Conservation (phyloP, 805 yeast genomes). For the Candida dajiaensis region DNA sequence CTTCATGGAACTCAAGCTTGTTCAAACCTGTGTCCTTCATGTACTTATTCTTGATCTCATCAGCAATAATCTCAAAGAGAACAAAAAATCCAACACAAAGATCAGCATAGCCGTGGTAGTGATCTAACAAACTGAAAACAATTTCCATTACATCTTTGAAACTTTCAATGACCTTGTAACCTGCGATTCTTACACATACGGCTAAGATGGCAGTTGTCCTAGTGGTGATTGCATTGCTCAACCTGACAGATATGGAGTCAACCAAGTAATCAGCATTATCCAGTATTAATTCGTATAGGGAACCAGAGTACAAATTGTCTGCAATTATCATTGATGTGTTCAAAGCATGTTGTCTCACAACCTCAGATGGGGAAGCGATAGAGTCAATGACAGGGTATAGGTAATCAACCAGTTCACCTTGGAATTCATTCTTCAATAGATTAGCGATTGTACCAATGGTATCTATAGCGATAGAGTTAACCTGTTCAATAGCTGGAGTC, state of each 20-base stretch:
- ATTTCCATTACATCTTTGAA: constrained; percentile 70
- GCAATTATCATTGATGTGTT: constrained; percentile 47
- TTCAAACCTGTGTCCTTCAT: constrained; percentile 21
- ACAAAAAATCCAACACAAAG: constrained; percentile 69
- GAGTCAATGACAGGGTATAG: constrained; percentile 70
- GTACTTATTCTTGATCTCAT: constrained; percentile 38
- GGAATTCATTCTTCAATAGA: constrained; percentile 20
- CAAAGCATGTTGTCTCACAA: constrained; percentile 46
- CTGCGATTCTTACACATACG: constrained; percentile 66
- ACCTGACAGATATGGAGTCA: constrained; percentile 66
- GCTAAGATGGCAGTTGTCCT: constrained; percentile 70
- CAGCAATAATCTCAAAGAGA: constrained; percentile 58
- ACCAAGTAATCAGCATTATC: constrained; percentile 76
- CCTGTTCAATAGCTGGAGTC: constrained; percentile 10
- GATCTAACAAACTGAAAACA: constrained; percentile 71
- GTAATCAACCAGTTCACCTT: constrained; percentile 59
- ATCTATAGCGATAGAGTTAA: constrained; percentile 35
- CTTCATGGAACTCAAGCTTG: constrained; percentile 17
- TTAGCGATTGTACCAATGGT: constrained; percentile 32
- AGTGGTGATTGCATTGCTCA: constrained; percentile 65
- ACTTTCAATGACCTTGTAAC: constrained; percentile 55
- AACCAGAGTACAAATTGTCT: constrained; percentile 44
- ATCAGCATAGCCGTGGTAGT: constrained; percentile 74
- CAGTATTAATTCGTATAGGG: constrained; percentile 48
- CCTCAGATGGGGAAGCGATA: constrained; percentile 49